Evolutionary conservation across 1,139 yeast genomes (phyloP), one percentile per base, ranked within the genome.

Genomic region (Blastobotrys illinoisensis): DNA sequence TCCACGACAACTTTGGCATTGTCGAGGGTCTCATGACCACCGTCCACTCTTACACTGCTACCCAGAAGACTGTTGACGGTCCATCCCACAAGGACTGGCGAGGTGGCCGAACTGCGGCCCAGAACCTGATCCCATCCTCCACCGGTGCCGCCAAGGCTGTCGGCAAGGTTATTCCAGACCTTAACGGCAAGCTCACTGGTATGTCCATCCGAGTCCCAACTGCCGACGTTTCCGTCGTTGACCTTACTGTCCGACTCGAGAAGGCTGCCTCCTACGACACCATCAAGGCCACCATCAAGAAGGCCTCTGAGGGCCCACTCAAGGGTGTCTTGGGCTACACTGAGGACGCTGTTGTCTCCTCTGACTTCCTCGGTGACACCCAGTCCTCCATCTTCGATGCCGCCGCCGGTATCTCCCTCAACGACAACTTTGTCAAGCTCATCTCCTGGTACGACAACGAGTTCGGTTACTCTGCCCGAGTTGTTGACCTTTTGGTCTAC

Each of bases 131-230:
- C 70, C 95, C 95, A 73, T 86, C 93, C 52, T 85, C 93, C 65
- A 86, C 95, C 65, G 95, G 95, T 81, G 95, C 95, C 71, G 95
- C 95, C 72, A 86, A 86, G 83, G 93, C 93, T 67, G 95, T 86
- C 68, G 95, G 93, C 75, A 86, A 85, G 81, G 95, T 87, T 71
- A 86, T 87, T 69, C 95, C 95, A 68, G 84, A 82, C 72, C 85
- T 86, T 71, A 83, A 85, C 79, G 95, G 95, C 72, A 87, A 86
- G 80, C 84, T 86, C 74, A 87, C 95, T 66, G 95, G 95, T 80
- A 80, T 87, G 82, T 81, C 95, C 61, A 79, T 86, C 76, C 86
- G 95, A 79, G 93, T 86, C 63, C 95, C 95, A 73, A 87, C 95
- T 74, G 81, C 79, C 69, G 93, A 86, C 72, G 95, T 86, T 59